Base-by-base conservation (phyloP, 139 green algal species). In the Chlorella sp. region DNA sequence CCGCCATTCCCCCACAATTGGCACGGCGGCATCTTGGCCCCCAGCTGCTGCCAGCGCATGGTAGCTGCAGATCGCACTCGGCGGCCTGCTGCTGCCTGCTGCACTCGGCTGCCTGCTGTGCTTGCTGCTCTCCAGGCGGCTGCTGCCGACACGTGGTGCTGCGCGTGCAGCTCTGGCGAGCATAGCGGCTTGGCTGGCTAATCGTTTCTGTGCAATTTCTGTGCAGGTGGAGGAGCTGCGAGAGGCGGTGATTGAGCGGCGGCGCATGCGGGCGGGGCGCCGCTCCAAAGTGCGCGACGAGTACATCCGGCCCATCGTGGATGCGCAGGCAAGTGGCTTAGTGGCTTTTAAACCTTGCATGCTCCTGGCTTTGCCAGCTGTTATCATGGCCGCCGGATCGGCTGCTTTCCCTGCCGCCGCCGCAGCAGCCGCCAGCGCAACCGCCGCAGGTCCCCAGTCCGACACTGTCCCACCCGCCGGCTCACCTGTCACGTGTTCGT, bases 291-390 rank as follows among this genome's bases (percentile, higher is more conserved):
- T 88, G 11, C 79, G 90, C 0, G 90, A 93, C 73, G 89, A 93
- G 74, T 93, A 90, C 54, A 70, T 93, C 44, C 58, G 90, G 17
- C 90, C 90, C 34, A 93, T 93, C 54, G 86, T 93, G 20, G 89
- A 93, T 70, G 73, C 68, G 5, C 70, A 86, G 77, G 77, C 74
- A n/a, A n/a, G 77, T 13, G 75, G 11, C 64, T 4, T 8, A 32
- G 26, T 36, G 60, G 7, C 26, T 68, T 22, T 24, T 24, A 36
- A 7, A 32, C 62, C 62, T 24, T 34, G 28, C 11, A 20, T 68
- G 17, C 19, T 32, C 17, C 60, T 68, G 60, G 20, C n/a, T n/a
- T n/a, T n/a, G n/a, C n/a, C n/a, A n/a, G n/a, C n/a, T n/a, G n/a
- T n/a, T n/a, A n/a, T n/a, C n/a, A n/a, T n/a, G n/a, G n/a, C n/a